Base-by-base conservation (phyloP, 805 yeast species). In the Saccharomycopsis oosterbeekiorum region DNA sequence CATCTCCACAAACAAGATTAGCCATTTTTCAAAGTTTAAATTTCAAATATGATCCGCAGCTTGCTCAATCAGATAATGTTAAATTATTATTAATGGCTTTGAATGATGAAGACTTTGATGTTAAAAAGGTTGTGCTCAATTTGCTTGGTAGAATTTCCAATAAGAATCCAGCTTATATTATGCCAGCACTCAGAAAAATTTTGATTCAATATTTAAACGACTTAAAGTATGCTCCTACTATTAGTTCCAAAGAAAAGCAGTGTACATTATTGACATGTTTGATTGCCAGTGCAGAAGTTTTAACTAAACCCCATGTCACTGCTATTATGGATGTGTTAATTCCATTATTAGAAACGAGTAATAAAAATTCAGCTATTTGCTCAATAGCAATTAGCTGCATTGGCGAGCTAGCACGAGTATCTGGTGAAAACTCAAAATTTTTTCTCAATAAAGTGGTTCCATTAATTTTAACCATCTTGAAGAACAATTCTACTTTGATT, bases 141-240 rank as follows among this genome's bases (percentile, higher is more conserved):
- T 80, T 92, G 11, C 82, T 94, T 62, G 98, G 99, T 2, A 79
- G 97, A 60, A 74, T 94, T 17, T 86, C 97, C 0, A 74, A 83
- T 1, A 86, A 90, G 50, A 94, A 94, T 68, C 98, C 99, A 0
- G 97, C 99, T 0, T 93, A 90, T 71, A 89, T 94, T 65, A 91
- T 93, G 43, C 99, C 99, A 0, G 89, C 96, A 0, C 76, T 94
- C 59, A 80, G 98, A 67, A 93, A 90, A 70, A 84, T 93, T 0
- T 74, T 96, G 64, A 83, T 94, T 54, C 97, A 93, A 70, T 77
- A 92, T 14, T 72, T 96, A 55, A 90, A 97, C 0, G 88, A 89
- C 63, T 75, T 94, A 58, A 96, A 91, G 68, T 91, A 85, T 70
- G 88, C 96, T 1, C 84, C 86, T 11, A 81, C 84, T 55, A 80